These are phyloP conservation scores for Tylopilus cervinicoccineus DNA, from an alignment of 768 basidiomycete genomes.

Conservation along the genomic window DNA sequence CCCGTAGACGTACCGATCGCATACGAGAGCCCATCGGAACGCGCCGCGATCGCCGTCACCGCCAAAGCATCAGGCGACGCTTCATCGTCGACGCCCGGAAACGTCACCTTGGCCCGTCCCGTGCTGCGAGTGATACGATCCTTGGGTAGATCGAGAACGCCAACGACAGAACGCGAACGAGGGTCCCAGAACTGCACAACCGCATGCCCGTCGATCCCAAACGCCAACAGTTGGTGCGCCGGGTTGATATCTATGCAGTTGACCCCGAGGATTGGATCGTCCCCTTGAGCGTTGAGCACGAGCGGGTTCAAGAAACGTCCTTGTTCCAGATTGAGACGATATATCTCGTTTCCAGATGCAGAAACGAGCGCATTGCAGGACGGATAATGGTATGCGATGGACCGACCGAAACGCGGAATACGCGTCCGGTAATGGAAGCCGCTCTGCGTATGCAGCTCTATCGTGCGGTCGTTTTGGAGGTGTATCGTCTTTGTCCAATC, in stretches of 20 bases:
- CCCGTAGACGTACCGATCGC: constrained; percentile 95
- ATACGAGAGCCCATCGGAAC: constrained; percentile 86
- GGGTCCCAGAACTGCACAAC: constrained; percentile 97
- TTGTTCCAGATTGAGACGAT: constrained; percentile 92
- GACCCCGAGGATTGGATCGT: constrained; percentile 70
- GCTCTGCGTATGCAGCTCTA: constrained; percentile 92
- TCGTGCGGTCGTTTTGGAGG: constrained; percentile 90
- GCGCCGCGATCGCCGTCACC: constrained; percentile 84
- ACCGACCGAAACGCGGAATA: constrained; percentile 91
- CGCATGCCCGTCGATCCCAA: constrained; percentile 84
- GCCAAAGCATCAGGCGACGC: constrained; percentile 32
- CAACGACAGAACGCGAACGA: constrained; percentile 73
- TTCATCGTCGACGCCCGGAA: constrained; percentile 34
- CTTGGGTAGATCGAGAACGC: constrained; percentile 58
- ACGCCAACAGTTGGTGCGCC: constrained; percentile 84
- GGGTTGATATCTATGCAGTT: constrained; percentile 92
- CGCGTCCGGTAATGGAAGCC: constrained; percentile 91
- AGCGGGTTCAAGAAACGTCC: constrained; percentile 89
- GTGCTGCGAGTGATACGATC: constrained; percentile 45
- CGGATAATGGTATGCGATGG: constrained; percentile 89
- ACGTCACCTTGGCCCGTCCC: constrained; percentile 26
- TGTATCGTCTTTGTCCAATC: constrained; percentile 99
- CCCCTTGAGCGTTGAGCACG: constrained; percentile 47
- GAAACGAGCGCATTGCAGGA: constrained; percentile 88
- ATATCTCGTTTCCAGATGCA: constrained; percentile 84